phyloP scores from a whole-genome alignment of 2,329 filamentous ascomycete genomes.

The Waltergamsia citrina region DNA sequence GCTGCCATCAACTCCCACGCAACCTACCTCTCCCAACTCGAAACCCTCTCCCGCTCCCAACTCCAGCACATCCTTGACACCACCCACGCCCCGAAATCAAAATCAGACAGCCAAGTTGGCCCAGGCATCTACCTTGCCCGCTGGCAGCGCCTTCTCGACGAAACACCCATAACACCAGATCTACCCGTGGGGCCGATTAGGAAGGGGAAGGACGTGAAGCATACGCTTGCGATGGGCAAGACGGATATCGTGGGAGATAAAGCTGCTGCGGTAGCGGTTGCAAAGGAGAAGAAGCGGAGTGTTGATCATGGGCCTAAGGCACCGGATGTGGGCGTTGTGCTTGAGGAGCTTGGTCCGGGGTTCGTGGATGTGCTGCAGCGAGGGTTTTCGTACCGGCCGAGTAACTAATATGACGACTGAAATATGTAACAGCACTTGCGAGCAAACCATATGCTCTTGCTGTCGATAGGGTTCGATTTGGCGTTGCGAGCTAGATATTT shows the following conservation, averaged over 20 bases:
- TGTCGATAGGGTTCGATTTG: no score
- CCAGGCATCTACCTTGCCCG: conserved; percentile 64
- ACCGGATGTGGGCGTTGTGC: conserved; percentile 31
- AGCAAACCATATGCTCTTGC: no score
- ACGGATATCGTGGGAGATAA: conserved; percentile 19
- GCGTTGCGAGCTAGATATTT: no score
- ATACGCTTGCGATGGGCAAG: conserved; percentile 31
- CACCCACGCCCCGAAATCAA: conserved; percentile 10
- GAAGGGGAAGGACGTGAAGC: conserved; percentile 40
- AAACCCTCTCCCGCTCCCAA: conserved; percentile 40
- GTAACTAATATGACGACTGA: no score
- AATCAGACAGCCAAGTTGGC: conserved; percentile 33
- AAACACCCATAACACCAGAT: conserved; percentile 58
- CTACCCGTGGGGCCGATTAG: conserved; percentile 41
- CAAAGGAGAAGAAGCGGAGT: conserved; percentile 17
- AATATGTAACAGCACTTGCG: no score
- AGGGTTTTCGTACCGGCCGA: no score
- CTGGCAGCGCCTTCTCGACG: conserved; percentile 64
- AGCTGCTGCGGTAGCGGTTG: conserved; percentile 11
- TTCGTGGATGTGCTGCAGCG: conserved; percentile 27
- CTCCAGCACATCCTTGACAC: conserved; percentile 47
- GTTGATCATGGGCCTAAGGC: conserved; percentile 19
- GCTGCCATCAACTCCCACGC: conserved; percentile 38
- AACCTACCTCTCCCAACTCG: conserved; percentile 46
- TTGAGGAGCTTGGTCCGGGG: conserved; percentile 26